Evolutionary conservation across 805 yeast genomes (phyloP).

Genomic region (Candida sonorensis): DNA sequence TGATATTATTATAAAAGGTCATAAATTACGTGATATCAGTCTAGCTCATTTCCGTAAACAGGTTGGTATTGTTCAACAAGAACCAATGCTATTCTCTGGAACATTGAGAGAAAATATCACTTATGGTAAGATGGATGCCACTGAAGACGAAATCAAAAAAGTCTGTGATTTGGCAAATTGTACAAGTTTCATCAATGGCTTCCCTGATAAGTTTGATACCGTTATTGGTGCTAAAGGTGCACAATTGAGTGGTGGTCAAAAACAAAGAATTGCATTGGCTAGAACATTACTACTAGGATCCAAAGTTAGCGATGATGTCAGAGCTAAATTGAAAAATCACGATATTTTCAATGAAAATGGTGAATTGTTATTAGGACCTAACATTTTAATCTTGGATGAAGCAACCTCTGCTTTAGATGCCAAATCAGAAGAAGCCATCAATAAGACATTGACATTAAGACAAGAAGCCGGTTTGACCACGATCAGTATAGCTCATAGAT

Average conservation of each 20-base stretch:
- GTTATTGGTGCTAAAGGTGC: slow-evolving; percentile 81
- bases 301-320: slow-evolving; percentile 8
- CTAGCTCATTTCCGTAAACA: slow-evolving; percentile 66
- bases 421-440: slow-evolving; percentile 79
- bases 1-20: slow-evolving; percentile 53
- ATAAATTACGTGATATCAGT: slow-evolving; percentile 56
- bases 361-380: slow-evolving; percentile 43
- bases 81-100: slow-evolving; percentile 84
- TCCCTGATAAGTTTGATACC: slow-evolving; percentile 81
- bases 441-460: slow-evolving; percentile 57
- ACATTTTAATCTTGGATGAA: slow-evolving; percentile 81
- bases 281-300: slow-evolving; percentile 62
- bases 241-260: slow-evolving; percentile 91
- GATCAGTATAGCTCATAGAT: slow-evolving; percentile 85
- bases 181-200: slow-evolving; percentile 53
- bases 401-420: slow-evolving; percentile 94
- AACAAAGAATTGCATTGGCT: slow-evolving; percentile 88
- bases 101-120: slow-evolving; percentile 75
- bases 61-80: slow-evolving; percentile 90
- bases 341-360: slow-evolving; percentile 18
- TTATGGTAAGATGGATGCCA: slow-evolving; percentile 63
- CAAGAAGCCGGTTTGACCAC: slow-evolving; percentile 57
- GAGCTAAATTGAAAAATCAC: slow-evolving; percentile 2
- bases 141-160: slow-evolving; percentile 48
- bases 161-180: slow-evolving; percentile 75